Percentiles rank a stretch among this genome's conserved stretches.
These are phyloP conservation scores for Proliferodiscus dingleyae DNA, from an alignment of 2,329 filamentous ascomycete species.

Conservation along the genomic window DNA sequence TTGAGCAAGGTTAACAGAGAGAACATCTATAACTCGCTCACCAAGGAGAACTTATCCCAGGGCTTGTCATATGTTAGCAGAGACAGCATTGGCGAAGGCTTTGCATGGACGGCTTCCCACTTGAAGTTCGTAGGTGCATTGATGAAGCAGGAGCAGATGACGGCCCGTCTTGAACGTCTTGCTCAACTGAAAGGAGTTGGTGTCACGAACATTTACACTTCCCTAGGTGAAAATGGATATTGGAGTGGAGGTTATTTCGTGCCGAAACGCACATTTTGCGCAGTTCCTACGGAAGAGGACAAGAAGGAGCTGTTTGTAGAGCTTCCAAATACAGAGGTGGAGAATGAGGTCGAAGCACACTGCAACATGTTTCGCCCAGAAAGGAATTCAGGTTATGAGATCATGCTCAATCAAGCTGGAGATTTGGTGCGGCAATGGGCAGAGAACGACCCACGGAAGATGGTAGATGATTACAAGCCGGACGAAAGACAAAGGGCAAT, in stretches of 20 bases:
- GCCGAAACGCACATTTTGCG: conserved; percentile 74
- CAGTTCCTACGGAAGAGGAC: conserved; percentile 44
- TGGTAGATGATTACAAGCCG: conserved; percentile 20
- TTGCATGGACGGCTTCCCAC: conserved; percentile 75
- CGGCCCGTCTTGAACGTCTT: conserved; percentile 59
- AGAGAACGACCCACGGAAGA: conserved; percentile 13
- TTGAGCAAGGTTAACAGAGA: conserved; percentile 40
- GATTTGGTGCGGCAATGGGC: conserved; percentile 19
- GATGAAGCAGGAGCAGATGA: conserved; percentile 67
- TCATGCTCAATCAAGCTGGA: conserved; percentile 14
- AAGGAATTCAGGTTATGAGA: conserved; percentile 21
- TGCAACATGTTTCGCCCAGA: conserved; percentile 27
- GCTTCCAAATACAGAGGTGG: conserved; percentile 18
- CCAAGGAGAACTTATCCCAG: conserved; percentile 2
- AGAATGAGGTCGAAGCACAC: conserved; percentile 26
- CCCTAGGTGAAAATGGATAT: conserved; percentile 65
- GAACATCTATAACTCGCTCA: conserved; percentile 29
- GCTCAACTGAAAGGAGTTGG: conserved; percentile 58
- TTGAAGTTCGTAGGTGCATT: conserved; percentile 81
- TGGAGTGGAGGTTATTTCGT: conserved; percentile 56
- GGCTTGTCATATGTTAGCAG: conserved; percentile 53
- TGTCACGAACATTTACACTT: conserved; percentile 71
- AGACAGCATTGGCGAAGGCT: conserved; percentile 60
- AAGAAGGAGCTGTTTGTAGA: conserved; percentile 17
- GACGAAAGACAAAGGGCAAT: conserved; percentile 11